These are phyloP conservation scores for Bryoglossum gracile DNA, from an alignment of 495 filamentous ascomycete genomes.

Conservation along the genomic window DNA sequence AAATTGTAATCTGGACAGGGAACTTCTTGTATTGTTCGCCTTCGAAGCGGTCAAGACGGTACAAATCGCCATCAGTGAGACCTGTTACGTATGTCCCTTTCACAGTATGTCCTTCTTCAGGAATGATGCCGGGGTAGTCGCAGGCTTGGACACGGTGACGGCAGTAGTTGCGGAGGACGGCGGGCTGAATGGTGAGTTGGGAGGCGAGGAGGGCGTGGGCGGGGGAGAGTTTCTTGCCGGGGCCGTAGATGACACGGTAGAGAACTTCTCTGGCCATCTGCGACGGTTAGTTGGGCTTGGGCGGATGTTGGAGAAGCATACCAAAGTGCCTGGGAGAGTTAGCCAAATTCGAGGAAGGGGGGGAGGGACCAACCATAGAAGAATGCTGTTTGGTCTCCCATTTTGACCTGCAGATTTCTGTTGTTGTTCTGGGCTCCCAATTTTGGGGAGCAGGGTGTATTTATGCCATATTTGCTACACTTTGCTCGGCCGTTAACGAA, in stretches of 20 bases:
- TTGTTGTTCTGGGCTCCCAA: constrained; percentile 1
- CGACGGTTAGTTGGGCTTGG: constrained; percentile 1
- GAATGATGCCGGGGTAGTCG: constrained; percentile 82
- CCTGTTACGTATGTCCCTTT: constrained; percentile 75
- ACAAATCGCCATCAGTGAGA: constrained; percentile 67
- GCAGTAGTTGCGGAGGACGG: constrained; percentile 63
- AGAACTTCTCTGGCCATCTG: constrained; percentile 63
- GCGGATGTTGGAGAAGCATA: constrained; percentile 7
- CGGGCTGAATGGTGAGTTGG: constrained; percentile 55
- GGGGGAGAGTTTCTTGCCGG: constrained; percentile 24
- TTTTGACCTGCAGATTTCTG: constrained; percentile 2
- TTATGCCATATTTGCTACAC: constrained; percentile 2
- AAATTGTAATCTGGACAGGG: constrained; percentile 50
- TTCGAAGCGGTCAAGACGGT: constrained; percentile 77
- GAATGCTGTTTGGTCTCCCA: constrained; percentile 42
- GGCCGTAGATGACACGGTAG: constrained; percentile 57
- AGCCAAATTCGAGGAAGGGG: not conserved
- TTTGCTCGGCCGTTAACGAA: not conserved
- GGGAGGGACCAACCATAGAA: constrained; percentile 44
- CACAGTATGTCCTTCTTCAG: constrained; percentile 48
- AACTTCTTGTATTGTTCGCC: constrained; percentile 63
- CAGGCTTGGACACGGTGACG: constrained; percentile 58
- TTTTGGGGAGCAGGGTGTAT: not conserved
- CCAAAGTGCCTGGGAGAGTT: constrained; percentile 26
- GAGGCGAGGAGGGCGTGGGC: constrained; percentile 36